Evolutionary conservation across 805 yeast species (phyloP), one percentile per base, ranked within the genome.

Genomic region (Candida nitratophila): DNA sequence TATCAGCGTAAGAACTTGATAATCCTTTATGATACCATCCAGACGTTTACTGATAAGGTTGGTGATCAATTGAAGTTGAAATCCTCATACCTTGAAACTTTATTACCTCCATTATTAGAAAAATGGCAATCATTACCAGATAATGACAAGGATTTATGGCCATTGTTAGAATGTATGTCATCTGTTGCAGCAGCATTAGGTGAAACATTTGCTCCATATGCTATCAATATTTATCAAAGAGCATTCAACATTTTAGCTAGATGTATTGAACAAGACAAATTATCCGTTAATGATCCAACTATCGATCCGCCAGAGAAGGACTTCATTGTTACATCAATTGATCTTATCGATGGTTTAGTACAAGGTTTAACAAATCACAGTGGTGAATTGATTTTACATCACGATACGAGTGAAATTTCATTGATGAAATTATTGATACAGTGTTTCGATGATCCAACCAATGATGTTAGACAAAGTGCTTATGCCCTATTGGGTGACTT

Each of bases 381-480:
- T 27, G 76, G 71, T 10, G 83, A 76, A 36, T 65, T 86, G 49
- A 71, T 83, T 41, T 53, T 57, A 21, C 68, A 64, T 44, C 50
- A 54, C 10, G 49, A 39, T 21, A 47, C 57, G 1, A 50, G 49
- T 24, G 68, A 66, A 27, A 59, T 58, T 2, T 51, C 64, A 15
- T 57, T 90, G 45, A 72, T 86, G 68, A 79, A 76, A 32, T 66
- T 89, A 40, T 58, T 90, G 45, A 54, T 85, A 27, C 70, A 77
- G 39, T 83, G 95, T 57, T 73, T 88, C 50, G 83, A 81, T 50
- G 96, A 88, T 60, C 74, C 78, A 4, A 76, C 73, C 22, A 81
- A 80, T 49, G 98, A 93, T 61, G 96, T 93, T n/a, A 76, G 97
- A 50, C 99, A 93, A 64, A 79, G 88, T 46, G 87, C 91, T 0